A percentile compares a stretch with the other conserved stretches of the same genome.
These are phyloP conservation scores for Bretziella fagacearum DNA, from an alignment of 2,329 filamentous ascomycete species.

Conservation along the genomic window DNA sequence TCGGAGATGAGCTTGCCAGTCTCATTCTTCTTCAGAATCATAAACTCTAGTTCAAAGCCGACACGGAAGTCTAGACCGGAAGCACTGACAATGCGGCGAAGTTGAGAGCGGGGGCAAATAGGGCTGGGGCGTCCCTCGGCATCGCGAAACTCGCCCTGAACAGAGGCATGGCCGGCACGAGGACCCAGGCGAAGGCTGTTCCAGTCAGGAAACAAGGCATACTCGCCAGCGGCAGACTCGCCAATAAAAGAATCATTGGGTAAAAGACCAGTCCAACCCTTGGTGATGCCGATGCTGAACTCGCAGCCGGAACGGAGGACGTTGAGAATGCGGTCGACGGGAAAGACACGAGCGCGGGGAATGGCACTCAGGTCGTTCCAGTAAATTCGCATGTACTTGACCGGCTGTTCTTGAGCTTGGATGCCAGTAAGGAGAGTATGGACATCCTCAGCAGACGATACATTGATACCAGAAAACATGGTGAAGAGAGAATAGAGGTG, in stretches of 20 bases:
- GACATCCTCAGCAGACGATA: not conserved
- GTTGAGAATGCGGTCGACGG: slow-evolving; percentile 38
- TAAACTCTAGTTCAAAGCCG: slow-evolving; percentile 61
- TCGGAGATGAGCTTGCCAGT: slow-evolving; percentile 36
- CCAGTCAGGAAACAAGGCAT: slow-evolving; percentile 49
- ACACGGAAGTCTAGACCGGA: slow-evolving; percentile 35
- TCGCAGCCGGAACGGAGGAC: slow-evolving; percentile 29
- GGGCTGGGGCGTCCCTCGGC: slow-evolving; percentile 31
- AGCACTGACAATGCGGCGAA: slow-evolving; percentile 34
- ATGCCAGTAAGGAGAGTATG: not conserved
- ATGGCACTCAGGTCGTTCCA: slow-evolving; percentile 67
- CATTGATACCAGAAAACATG: not conserved
- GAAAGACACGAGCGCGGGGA: slow-evolving; percentile 48
- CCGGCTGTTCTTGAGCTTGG: not conserved
- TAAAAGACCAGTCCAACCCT: slow-evolving; percentile 46
- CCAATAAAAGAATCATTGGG: slow-evolving; percentile 46
- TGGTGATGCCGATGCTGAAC: slow-evolving; percentile 41
- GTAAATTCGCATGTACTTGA: slow-evolving; percentile 51
- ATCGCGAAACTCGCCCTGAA: slow-evolving; percentile 48
- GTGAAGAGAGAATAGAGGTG: not conserved
- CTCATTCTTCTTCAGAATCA: slow-evolving; percentile 7
- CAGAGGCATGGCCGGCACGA: slow-evolving; percentile 42
- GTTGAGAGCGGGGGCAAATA: slow-evolving; percentile 48
- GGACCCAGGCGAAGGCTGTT: slow-evolving; percentile 42
- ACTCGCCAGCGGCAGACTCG: slow-evolving; percentile 44